Evolutionary conservation across 2,329 filamentous ascomycete genomes (phyloP), one percentile per base, ranked within the genome.

Genomic region (Phoma sp.): DNA sequence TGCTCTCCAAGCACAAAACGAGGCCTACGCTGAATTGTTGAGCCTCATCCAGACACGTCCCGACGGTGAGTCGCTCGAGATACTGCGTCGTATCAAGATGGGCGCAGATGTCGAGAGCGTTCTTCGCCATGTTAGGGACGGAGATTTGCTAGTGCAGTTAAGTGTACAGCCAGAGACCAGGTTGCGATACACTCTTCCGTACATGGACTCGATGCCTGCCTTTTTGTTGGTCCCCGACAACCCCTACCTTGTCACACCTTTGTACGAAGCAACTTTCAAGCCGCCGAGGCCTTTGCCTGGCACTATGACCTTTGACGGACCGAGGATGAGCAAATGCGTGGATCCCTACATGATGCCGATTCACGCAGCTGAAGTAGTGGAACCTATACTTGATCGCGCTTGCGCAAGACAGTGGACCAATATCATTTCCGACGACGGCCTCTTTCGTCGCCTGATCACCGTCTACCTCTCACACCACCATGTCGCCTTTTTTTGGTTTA

Each of bases 331-430:
- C 29, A 47, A 44, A 44, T 39, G 24, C 43, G 37, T 48, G 39
- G 44, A 47, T 21, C 32, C 41, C n/a, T 64, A 68, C 47, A 22
- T 52, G 41, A 67, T 55, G 21, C 52, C 64, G 12, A 59, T 53
- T 19, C 53, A 57, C 32, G 48, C 64, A 41, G 65, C 65, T 36
- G 52, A 55, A 44, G 35, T 67, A 24, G 43, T 63, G 19, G 62
- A 67, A 39, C 55, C 59, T 38, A 43, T 49, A 37, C 51, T 65
- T 12, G 51, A 55, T 24, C 43, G 46, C 22, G 38, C 56, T 12
- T 36, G 54, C n/a, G 54, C 55, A n/a, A 55, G 24, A 21, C 44
- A 55, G 10, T 68, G 65, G 62, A 65, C 65, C 21, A 53, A 40
- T 12, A 56, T 68, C 21, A 58, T 53, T 25, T 33, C 53, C 12